Base-by-base conservation (phyloP, 345 rosid species). In the Eucalyptus viminalis region DNA sequence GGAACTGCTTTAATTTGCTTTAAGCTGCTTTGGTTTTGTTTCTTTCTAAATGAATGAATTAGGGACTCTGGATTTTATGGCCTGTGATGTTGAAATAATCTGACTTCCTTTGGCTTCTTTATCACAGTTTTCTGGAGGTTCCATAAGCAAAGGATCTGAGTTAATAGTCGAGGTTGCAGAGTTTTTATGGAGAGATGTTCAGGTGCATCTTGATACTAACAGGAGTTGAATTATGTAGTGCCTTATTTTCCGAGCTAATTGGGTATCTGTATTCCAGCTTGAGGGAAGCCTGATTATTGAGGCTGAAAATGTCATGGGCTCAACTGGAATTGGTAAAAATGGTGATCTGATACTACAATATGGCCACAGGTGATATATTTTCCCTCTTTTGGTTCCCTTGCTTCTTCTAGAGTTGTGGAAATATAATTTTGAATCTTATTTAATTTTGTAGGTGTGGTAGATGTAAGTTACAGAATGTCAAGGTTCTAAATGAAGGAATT, bases 91-190 rank as follows among this genome's bases (percentile, higher is more conserved):
- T 86, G 87, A 86, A 51, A 51, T n/a, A 83, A 58, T 62, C 72
- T 43, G 21, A 58, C 43, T 40, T 67, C 17, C 58, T 53, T 89
- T 86, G 86, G 86, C 27, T 56, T 37, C 11, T 54, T 43, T 86
- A 31, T 54, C 47, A 88, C 93, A 96, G 99, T 97, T 97, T 90
- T 91, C 62, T 80, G 94, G 96, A 87, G 99, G 99, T 87, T 95
- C 97, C 54, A 94, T 97, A 90, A 91, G 97, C 45, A 91, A 91
- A 92, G 96, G 92, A 91, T 97, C 99, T 34, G 99, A 97, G 93
- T 91, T 97, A 86, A 97, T 96, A 93, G 88, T 97, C 49, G 99
- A 97, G 92, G 94, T 97, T 89, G 96, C 98, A 65, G 99, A 97
- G 92, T 97, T 97, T 91, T 92, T 92, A 87, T 97, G 99, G 99